Conservation (phyloP, 805 yeast genomes). For the Metschnikowia santaceciliae region DNA sequence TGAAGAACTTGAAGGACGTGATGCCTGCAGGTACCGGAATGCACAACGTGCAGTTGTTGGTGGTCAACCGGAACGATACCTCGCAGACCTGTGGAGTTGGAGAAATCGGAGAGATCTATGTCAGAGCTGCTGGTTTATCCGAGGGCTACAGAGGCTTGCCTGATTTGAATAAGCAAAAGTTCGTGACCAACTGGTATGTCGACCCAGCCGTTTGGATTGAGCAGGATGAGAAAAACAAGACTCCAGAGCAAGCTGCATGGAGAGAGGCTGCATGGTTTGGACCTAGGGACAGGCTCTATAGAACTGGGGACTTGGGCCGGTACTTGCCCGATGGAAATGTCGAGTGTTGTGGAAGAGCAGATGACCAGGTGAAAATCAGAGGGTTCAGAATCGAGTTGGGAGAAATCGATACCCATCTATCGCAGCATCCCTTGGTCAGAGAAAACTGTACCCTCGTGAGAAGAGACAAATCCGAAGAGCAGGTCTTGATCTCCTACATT, state of each 20-base stretch:
- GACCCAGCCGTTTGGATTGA: slow-evolving; percentile 59
- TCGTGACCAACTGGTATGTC: slow-evolving; percentile 88
- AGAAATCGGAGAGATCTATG: slow-evolving; percentile 97
- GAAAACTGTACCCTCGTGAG: slow-evolving; percentile 91
- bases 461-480: slow-evolving; percentile 89
- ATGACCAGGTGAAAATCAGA: slow-evolving; percentile 96
- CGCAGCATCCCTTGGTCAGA: slow-evolving; percentile 88
- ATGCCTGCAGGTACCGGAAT: slow-evolving; percentile 99
- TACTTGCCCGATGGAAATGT: slow-evolving; percentile 96
- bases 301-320: slow-evolving; percentile 97
- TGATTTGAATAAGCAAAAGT: slow-evolving; percentile 82
- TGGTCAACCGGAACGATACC: slow-evolving; percentile 86
- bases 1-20: slow-evolving; percentile 83
- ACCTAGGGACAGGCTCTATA: slow-evolving; percentile 90
- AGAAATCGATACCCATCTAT: slow-evolving; percentile 94
- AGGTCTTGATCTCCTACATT: slow-evolving; percentile 83
- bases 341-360: slow-evolving; percentile 98
- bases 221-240: slow-evolving; percentile 44
- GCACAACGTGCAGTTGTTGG: slow-evolving; percentile 89
- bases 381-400: slow-evolving; percentile 98
- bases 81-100: slow-evolving; percentile 96
- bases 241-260: slow-evolving; percentile 53
- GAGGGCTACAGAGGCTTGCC: slow-evolving; percentile 94
- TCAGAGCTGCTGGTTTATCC: slow-evolving; percentile 96
- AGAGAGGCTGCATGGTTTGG: slow-evolving; percentile 77